A percentile compares a stretch with the other conserved stretches of the same genome.
Evolutionary conservation across 495 filamentous ascomycete genomes (phyloP).

Genomic region (Articulospora tetracladia): DNA sequence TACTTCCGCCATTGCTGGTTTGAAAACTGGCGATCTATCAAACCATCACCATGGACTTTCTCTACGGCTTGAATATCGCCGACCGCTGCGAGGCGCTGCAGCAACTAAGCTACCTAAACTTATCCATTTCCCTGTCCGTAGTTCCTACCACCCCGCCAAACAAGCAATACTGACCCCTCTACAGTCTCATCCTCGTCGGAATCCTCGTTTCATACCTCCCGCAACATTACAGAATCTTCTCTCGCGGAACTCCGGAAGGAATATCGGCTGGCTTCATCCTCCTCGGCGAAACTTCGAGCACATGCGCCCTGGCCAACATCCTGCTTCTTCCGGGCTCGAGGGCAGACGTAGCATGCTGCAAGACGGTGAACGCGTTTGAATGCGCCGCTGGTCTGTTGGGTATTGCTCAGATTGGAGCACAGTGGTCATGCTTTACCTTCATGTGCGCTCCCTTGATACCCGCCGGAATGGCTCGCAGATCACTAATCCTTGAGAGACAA

Average conservation of each 20-base stretch:
- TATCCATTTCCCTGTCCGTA: slow-evolving; percentile 40
- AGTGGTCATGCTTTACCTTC: slow-evolving; percentile 86
- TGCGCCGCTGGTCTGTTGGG: slow-evolving; percentile 84
- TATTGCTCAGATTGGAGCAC: slow-evolving; percentile 81
- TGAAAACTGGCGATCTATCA: background rate
- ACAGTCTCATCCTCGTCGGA: slow-evolving; percentile 79
- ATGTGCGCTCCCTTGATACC: slow-evolving; percentile 56
- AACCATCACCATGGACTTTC: slow-evolving; percentile 15
- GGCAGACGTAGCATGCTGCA: slow-evolving; percentile 80
- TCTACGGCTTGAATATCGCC: slow-evolving; percentile 1
- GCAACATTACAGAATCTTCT: slow-evolving; percentile 88
- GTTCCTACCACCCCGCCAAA: background rate
- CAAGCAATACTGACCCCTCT: background rate
- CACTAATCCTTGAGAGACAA: background rate
- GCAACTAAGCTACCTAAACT: slow-evolving; percentile 52
- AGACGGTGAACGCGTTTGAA: slow-evolving; percentile 70
- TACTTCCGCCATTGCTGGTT: background rate
- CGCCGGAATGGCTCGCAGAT: background rate
- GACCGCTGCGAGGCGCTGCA: slow-evolving; percentile 46
- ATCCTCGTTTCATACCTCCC: slow-evolving; percentile 93
- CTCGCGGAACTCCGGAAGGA: slow-evolving; percentile 83
- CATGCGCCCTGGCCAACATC: slow-evolving; percentile 87
- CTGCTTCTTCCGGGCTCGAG: slow-evolving; percentile 73
- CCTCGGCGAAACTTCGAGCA: slow-evolving; percentile 83
- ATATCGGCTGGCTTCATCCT: slow-evolving; percentile 93